A percentile compares a stretch with the other conserved stretches of the same genome.
Evolutionary conservation across 2,329 filamentous ascomycete genomes (phyloP).

Genomic region (Ramichloridium luteum): DNA sequence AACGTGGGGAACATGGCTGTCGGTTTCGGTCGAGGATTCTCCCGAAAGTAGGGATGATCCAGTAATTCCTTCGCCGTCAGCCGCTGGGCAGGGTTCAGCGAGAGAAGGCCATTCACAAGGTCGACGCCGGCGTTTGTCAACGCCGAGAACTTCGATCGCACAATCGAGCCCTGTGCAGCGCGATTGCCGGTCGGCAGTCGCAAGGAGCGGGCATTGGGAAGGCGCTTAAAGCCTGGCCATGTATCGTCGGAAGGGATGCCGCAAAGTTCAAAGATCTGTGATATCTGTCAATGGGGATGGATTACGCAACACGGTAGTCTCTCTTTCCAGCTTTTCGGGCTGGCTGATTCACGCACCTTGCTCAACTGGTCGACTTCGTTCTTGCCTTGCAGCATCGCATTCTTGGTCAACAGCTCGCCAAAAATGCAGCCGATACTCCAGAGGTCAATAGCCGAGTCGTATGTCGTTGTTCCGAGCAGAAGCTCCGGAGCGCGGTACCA

Average conservation of each 20-base stretch:
- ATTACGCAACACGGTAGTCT: conserved; percentile 10
- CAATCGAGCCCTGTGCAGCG: conserved; percentile 33
- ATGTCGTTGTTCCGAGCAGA: conserved; percentile 65
- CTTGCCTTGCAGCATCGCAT: conserved; percentile 72
- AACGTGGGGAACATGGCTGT: conserved; percentile 94
- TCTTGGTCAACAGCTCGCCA: conserved; percentile 72
- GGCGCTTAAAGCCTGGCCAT: conserved; percentile 77
- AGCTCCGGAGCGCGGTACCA: conserved; percentile 95
- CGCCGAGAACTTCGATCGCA: conserved; percentile 69
- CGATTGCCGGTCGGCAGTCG: conserved; percentile 46
- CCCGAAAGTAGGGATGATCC: conserved; percentile 69
- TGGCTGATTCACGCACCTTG: conserved; percentile 35
- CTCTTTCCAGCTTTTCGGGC: conserved; percentile 19
- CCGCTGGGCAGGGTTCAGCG: conserved; percentile 59
- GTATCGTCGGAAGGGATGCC: conserved; percentile 69
- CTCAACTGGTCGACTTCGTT: conserved; percentile 88
- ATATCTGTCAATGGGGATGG: conserved; percentile 12
- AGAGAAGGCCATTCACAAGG: conserved; percentile 58
- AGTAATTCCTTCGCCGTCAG: conserved; percentile 65
- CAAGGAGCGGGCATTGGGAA: conserved; percentile 75
- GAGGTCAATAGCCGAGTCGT: conserved; percentile 72
- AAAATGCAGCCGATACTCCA: conserved; percentile 97
- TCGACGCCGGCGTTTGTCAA: conserved; percentile 62
- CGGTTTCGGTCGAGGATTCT: conserved; percentile 81
- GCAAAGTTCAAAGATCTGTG: conserved; percentile 70